Base-by-base conservation (phyloP, 495 filamentous ascomycete species). In the Aspergillus steynii region DNA sequence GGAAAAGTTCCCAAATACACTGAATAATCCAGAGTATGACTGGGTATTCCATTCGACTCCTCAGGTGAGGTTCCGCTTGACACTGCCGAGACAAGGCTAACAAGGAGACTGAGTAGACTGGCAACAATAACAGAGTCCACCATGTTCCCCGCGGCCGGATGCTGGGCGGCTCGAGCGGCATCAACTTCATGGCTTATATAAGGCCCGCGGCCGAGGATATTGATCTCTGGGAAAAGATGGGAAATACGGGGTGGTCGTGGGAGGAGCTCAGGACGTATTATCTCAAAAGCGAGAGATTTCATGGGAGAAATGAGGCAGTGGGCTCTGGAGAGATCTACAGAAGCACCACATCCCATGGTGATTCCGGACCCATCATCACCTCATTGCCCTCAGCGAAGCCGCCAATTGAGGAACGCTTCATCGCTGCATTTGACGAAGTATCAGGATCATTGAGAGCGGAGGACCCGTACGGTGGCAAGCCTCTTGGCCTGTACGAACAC, bases 261-360 rank as follows among this genome's bases (percentile, higher is more conserved):
- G 61, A 72, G 5, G 74, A 75, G 26, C 56, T 83, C 47, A 69
- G 80, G 3, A 71, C 67, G 2, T 84, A 74, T 66, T 83, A 81
- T 60, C 58, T 62, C 4, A 68, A 61, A 29, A 50, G 58, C 31
- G 55, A 60, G 46, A 61, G 64, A 14, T 12, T 65, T 48, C 0
- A 26, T 29, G 2, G 56, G 56, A n/a, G 31, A 60, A 6, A 32
- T 15, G 10, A 42, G 29, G 26, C 20, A 20, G 20, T 20, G 20
- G 20, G 20, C 20, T 20, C 20, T 20, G 20, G 20, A 20, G 20
- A 20, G 20, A 20, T 20, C 20, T 20, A 20, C 20, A 20, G 20
- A 20, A 20, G 20, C 20, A 20, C 20, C 20, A 20, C 20, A 20
- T 27, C 20, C 2, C 51, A 63, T 20, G 53, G 32, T 45, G 8